phyloP scores from a whole-genome alignment of 805 yeast species.

The Kuraishia borneana region DNA sequence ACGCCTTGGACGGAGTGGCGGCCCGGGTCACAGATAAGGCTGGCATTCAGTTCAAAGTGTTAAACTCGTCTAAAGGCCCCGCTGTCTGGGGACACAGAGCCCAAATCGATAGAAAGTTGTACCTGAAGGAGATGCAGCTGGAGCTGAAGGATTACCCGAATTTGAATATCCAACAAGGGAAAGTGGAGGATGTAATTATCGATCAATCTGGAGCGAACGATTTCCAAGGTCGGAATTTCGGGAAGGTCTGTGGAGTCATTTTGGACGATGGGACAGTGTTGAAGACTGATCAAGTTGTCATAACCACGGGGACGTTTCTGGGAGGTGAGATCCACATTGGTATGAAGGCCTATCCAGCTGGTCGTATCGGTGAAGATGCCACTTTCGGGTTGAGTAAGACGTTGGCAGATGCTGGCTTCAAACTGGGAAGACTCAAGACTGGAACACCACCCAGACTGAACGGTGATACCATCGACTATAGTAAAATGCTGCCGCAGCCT shows the following conservation, averaged over 20 bases:
- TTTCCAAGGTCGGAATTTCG: conserved; percentile 27
- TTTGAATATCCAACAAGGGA: conserved; percentile 53
- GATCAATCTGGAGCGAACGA: conserved; percentile 23
- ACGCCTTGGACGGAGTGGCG: conserved; percentile 91
- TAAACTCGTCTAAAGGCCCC: conserved; percentile 82
- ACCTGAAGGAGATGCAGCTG: conserved; percentile 68
- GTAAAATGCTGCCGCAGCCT: conserved; percentile 49
- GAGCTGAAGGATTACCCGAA: conserved; percentile 45
- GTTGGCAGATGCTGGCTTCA: conserved; percentile 63
- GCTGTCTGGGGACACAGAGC: conserved; percentile 99
- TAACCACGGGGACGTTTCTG: conserved; percentile 92
- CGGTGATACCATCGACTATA: conserved; percentile 58
- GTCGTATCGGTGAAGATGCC: conserved; percentile 87
- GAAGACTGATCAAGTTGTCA: conserved; percentile 57
- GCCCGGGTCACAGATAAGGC: conserved; percentile 82
- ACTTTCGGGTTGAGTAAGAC: conserved; percentile 84
- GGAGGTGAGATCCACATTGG: conserved; percentile 96
- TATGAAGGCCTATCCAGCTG: conserved; percentile 68
- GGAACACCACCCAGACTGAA: conserved; percentile 95
- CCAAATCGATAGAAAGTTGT: conserved; percentile 82
- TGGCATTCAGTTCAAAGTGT: conserved; percentile 82
- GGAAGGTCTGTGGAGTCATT: conserved; percentile 58
- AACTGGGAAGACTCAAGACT: conserved; percentile 83
- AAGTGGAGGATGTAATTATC: conserved; percentile 76
- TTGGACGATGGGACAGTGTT: conserved; percentile 56